Conservation (phyloP, 768 basidiomycete species). For the Candolleomyces eurysporus region DNA sequence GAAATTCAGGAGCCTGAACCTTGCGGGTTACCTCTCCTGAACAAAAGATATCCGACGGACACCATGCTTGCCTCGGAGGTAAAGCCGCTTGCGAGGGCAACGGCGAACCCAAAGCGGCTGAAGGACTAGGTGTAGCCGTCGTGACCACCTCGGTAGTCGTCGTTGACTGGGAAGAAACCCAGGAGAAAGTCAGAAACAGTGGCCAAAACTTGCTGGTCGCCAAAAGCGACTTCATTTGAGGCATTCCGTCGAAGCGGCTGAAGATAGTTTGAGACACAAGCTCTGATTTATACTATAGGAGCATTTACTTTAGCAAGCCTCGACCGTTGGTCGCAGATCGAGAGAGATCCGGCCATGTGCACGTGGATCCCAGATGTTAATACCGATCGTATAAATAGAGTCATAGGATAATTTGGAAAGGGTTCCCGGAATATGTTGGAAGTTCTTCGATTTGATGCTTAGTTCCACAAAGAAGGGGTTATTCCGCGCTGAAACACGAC, state of each 20-base stretch:
- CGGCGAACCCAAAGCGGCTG: conserved; percentile 46
- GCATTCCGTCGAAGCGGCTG: conserved; percentile 9
- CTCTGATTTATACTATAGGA: background rate
- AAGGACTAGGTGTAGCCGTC: conserved; percentile 66
- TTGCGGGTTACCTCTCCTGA: conserved; percentile 59
- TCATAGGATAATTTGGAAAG: too few relatives aligned
- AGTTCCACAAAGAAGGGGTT: too few relatives aligned
- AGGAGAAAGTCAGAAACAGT: background rate
- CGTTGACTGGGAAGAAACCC: background rate
- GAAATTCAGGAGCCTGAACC: conserved; percentile 3
- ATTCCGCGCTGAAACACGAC: too few relatives aligned
- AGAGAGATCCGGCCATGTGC: background rate
- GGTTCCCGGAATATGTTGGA: too few relatives aligned
- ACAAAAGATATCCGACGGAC: conserved; percentile 74
- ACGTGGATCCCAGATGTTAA: background rate
- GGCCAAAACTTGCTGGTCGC: background rate
- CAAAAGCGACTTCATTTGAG: background rate
- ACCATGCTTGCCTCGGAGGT: conserved; percentile 76
- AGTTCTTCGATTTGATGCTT: too few relatives aligned
- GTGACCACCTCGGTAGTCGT: conserved; percentile 28
- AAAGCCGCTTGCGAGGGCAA: conserved; percentile 64
- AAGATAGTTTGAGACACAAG: background rate
- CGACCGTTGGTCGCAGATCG: background rate
- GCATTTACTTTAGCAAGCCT: background rate
- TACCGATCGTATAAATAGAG: background rate